These are phyloP conservation scores for Apiospora arundinis DNA, from an alignment of 2,329 filamentous ascomycete genomes.

Conservation along the genomic window DNA sequence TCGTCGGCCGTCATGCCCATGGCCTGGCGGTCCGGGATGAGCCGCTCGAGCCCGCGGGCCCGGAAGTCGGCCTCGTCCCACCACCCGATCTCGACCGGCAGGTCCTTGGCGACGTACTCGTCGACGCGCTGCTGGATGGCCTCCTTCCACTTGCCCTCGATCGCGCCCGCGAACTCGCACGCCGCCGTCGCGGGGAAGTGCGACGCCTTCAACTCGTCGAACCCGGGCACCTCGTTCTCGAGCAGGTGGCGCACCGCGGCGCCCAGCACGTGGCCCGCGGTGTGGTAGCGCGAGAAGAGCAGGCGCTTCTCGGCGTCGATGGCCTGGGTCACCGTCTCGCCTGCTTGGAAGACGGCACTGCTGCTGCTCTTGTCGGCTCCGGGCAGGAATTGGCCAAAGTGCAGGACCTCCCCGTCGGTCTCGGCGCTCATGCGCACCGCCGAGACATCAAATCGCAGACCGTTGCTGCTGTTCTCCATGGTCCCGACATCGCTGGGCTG, in stretches of 20 bases:
- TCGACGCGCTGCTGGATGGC: constrained; percentile 67
- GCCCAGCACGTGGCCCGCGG: constrained; percentile 75
- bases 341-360: constrained; percentile 44
- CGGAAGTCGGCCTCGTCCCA: constrained; percentile 70
- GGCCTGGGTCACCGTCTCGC: constrained; percentile 56
- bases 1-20: constrained; percentile 50
- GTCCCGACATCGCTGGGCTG: constrained; percentile 72
- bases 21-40: constrained; percentile 56
- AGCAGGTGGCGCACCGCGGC: constrained; percentile 67
- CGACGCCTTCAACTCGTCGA: constrained; percentile 73
- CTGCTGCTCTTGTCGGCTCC: neutral
- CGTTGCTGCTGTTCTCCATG: constrained; percentile 48
- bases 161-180: constrained; percentile 71
- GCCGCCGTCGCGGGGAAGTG: constrained; percentile 73
- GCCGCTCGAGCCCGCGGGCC: constrained; percentile 57
- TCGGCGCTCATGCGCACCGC: constrained; percentile 62
- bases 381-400: constrained; percentile 67
- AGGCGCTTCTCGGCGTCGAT: constrained; percentile 67
- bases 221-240: constrained; percentile 55
- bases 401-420: constrained; percentile 63
- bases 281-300: constrained; percentile 73
- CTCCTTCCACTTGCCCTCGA: constrained; percentile 67
- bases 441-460: constrained; percentile 55
- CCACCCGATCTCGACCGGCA: constrained; percentile 69
- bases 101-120: constrained; percentile 59